Evolutionary conservation across 225 moss, liverwort and hornwort genomes (phyloP), one percentile per base, ranked within the genome.

Genomic region (Rhytidiadelphus loreus): DNA sequence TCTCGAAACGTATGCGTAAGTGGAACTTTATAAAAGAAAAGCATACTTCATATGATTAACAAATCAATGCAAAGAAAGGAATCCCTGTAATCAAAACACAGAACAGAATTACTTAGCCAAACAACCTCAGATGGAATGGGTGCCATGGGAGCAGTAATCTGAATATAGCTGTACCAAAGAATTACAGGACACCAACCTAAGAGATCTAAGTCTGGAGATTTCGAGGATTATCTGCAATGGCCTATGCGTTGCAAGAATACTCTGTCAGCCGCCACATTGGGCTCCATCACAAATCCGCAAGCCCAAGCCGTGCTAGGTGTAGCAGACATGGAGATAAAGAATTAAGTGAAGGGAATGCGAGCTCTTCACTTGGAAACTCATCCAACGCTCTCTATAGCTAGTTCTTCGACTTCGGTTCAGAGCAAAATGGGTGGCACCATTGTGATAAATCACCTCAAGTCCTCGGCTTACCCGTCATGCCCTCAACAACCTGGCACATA

Each of bases 401-500:
- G 60, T 80, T 80, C 87, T 80, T 78, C 68, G 25, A 80, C 89
- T 74, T 85, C 70, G 63, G 30, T 28, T 85, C 73, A 59, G 59
- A 73, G 65, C 69, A 41, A 73, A 78, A 73, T 46, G 61, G 35
- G 75, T 71, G 63, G 22, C 66, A 85, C 63, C 63, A 57, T 87
- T 76, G 52, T 43, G n/a, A 29, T 39, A 83, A 43, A 75, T 50
- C 82, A 55, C 58, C 65, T 91, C 87, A 90, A 84, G 78, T 83
- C 68, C 89, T 90, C 57, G 86, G 25, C 81, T 91, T 93, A 1
- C 89, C 91, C 43, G 91, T 91, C 91, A 90, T 91, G 37, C 91
- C 87, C 88, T 93, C 91, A 59, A 90, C 93, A 87, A 93, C 90
- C 91, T 91, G 85, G 48, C 84, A 65, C 87, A 91, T 19, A 46